Evolutionary conservation across 352 stramenopile genomes (phyloP).

Genomic region (Pythium periplocum): DNA sequence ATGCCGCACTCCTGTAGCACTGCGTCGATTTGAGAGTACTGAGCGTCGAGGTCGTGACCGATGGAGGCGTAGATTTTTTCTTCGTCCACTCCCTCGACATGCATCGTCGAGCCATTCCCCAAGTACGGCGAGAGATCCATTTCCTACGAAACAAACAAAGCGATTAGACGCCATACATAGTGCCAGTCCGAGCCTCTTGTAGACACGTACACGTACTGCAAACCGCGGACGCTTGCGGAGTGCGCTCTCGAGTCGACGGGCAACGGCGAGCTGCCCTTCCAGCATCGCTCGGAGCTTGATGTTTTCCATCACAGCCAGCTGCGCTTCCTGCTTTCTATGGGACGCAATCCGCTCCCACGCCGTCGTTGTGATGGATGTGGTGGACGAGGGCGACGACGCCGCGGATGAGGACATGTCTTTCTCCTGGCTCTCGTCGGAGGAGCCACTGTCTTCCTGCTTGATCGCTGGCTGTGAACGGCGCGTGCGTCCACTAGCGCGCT

Average conservation of each 20-base stretch:
- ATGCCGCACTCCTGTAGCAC: slow-evolving; percentile 21
- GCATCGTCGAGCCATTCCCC: slow-evolving; percentile 15
- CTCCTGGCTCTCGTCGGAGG: background rate
- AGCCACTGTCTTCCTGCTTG: background rate
- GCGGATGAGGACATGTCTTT: background rate
- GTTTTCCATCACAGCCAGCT: slow-evolving; percentile 69
- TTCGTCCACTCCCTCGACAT: slow-evolving; percentile 10
- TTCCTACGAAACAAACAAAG: background rate
- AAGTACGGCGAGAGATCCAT: slow-evolving; percentile 15
- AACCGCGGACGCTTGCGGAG: slow-evolving; percentile 16
- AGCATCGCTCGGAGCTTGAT: slow-evolving; percentile 24
- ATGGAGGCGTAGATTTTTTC: slow-evolving; percentile 15
- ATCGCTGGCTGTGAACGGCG: slow-evolving; percentile 9
- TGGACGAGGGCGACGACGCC: background rate
- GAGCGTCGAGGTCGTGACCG: slow-evolving; percentile 26
- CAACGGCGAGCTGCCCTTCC: slow-evolving; percentile 21
- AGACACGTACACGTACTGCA: slow-evolving; percentile 12
- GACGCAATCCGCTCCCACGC: slow-evolving; percentile 57
- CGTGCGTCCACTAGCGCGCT: slow-evolving; percentile 10
- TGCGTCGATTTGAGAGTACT: slow-evolving; percentile 30
- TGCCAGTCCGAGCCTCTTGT: slow-evolving; percentile 1
- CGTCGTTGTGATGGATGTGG: slow-evolving; percentile 4
- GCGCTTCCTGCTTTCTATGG: slow-evolving; percentile 63
- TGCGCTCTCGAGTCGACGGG: slow-evolving; percentile 17
- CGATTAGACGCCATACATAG: background rate